Conservation (phyloP, 768 basidiomycete species). For the Auriscalpium orientale region DNA sequence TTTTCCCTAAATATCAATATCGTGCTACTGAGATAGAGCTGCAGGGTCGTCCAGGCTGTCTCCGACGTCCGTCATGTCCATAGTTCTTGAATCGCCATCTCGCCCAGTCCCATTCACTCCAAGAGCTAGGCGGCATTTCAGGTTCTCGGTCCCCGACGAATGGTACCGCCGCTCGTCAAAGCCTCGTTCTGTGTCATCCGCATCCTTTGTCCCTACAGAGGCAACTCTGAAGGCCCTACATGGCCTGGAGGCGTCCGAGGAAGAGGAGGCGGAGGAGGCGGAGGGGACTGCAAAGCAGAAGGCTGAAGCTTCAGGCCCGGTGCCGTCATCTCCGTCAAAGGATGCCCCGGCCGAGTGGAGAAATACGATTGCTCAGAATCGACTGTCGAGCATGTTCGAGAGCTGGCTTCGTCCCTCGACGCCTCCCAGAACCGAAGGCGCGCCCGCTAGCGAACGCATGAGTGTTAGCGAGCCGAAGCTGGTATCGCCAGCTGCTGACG, state of each 20-base stretch:
- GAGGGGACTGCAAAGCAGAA: constrained; percentile 58
- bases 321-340: constrained; percentile 6
- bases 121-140: constrained; percentile 38
- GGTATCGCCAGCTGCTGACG: constrained; percentile 31
- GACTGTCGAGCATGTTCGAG: constrained; percentile 60
- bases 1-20: not conserved
- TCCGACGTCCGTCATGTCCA: constrained; percentile 32
- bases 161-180: constrained; percentile 66
- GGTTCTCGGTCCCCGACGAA: constrained; percentile 68
- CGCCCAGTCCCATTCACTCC: constrained; percentile 35
- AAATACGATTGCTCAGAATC: constrained; percentile 46
- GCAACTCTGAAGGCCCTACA: constrained; percentile 41
- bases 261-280: constrained; percentile 37
- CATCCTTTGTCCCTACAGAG: constrained; percentile 44
- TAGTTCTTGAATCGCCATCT: constrained; percentile 35
- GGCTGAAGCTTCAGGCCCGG: constrained; percentile 24
- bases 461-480: constrained; percentile 69
- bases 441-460: constrained; percentile 32
- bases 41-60: constrained; percentile 41
- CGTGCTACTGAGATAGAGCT: not conserved
- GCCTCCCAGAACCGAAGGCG: constrained; percentile 13
- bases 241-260: constrained; percentile 42
- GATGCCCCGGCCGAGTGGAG: constrained; percentile 38
- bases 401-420: constrained; percentile 48
- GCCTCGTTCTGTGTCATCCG: constrained; percentile 40